Evolutionary conservation across 768 basidiomycete genomes (phyloP), one percentile per base, ranked within the genome.

Genomic region (Lentinula edodes): DNA sequence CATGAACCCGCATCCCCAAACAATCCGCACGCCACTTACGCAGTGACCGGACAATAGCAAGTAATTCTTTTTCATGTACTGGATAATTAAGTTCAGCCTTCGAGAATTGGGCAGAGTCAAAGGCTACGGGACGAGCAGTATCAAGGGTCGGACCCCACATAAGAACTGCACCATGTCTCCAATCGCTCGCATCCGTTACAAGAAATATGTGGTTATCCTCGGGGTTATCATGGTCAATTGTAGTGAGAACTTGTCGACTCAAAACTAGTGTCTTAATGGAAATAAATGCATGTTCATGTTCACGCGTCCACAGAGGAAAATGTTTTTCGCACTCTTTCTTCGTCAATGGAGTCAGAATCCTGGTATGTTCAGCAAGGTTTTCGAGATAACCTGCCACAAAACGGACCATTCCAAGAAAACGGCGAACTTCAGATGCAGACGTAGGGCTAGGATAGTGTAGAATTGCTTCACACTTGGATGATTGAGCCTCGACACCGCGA

Each of bases 181-280:
- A 60, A 28, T 75, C 67, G 34, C 67, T 69, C 0, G 74, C 73
- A 53, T 76, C 72, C 6, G 55, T 59, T 0, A 70, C 70, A 0
- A 76, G 66, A 39, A 73, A 76, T 28, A 76, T 74, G 13, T 4
- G 52, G 0, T 55, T 73, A 0, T 69, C 60, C 0, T 64, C 67
- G 0, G 65, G 65, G 18, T 75, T 64, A 0, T 68, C 54, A 56
- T 78, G 73, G 57, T 77, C 67, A 28, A 78, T 76, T 0, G 64
- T 64, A 0, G 71, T 77, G 76, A 65, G 46, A 69, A 73, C 0
- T 4, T 28, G 28, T 68, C 68, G 10, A 7, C 65, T 61, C 0
- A 69, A n/a, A 0, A 75, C 72, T 0, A 75, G 60, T 0, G 60
- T 3, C 52, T 76, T 76, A 34, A 77, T 71, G 0, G 20, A 58